Percentiles rank a stretch among this genome's conserved stretches.
Conservation (phyloP, 768 basidiomycete genomes). For the Pilatotrama ljubarskyi region DNA sequence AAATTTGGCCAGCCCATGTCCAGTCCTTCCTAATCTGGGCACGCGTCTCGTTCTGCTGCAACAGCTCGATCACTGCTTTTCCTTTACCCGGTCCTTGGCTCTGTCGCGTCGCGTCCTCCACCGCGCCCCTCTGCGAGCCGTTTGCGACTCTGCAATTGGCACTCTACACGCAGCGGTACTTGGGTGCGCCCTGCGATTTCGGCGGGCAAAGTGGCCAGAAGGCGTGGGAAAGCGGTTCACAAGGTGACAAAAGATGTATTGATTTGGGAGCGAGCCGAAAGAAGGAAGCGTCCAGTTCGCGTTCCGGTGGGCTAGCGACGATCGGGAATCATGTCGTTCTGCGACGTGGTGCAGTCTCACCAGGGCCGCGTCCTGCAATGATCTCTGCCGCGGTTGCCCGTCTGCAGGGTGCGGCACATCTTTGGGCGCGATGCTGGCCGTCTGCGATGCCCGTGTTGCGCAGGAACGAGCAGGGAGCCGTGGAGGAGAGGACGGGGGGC, state of each 20-base stretch:
- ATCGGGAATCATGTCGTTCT: slow-evolving; percentile 26
- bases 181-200: background rate
- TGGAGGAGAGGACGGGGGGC: background rate
- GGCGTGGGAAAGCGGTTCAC: slow-evolving; percentile 26
- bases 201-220: slow-evolving; percentile 14
- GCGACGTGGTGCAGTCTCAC: slow-evolving; percentile 20
- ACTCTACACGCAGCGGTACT: background rate
- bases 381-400: background rate
- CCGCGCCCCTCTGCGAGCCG: background rate
- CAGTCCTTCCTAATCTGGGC: slow-evolving; percentile 16
- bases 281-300: slow-evolving; percentile 23
- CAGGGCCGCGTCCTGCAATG: slow-evolving; percentile 8
- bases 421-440: background rate
- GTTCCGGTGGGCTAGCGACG: slow-evolving; percentile 24
- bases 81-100: slow-evolving; percentile 10
- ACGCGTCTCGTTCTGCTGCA: slow-evolving; percentile 22
- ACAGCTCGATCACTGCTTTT: slow-evolving; percentile 20
- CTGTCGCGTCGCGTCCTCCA: background rate
- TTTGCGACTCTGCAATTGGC: background rate
- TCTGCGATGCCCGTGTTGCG: background rate
- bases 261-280: slow-evolving; percentile 21
- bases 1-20: slow-evolving; percentile 31
- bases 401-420: background rate
- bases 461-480: background rate
- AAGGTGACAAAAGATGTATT: slow-evolving; percentile 26